Evolutionary conservation across 148 eudicot species (phyloP).

Genomic region (Vaccinium vitisidaea): DNA sequence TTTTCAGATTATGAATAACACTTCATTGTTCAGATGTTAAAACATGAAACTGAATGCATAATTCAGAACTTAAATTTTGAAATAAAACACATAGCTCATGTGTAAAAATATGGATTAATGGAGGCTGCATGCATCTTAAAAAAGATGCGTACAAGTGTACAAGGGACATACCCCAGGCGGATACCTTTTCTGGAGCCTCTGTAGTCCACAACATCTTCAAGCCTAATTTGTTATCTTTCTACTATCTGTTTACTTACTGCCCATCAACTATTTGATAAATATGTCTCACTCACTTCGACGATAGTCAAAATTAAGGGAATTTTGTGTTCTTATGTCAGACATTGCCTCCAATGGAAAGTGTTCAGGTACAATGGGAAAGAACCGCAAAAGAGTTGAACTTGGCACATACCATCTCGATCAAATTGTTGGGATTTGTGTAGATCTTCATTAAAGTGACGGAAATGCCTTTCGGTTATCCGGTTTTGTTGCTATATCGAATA

Average conservation of each 20-base stretch:
- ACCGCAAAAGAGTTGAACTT: not conserved
- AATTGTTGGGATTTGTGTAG: not conserved
- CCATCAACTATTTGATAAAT: slow-evolving; percentile 29
- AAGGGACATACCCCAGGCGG: too few relatives aligned
- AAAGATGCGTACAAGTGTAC: too few relatives aligned
- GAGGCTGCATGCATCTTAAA: too few relatives aligned
- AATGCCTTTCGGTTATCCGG: not conserved
- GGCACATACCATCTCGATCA: not conserved
- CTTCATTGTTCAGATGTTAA: too few relatives aligned
- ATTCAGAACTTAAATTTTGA: too few relatives aligned
- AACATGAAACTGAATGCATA: too few relatives aligned
- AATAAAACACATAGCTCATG: too few relatives aligned
- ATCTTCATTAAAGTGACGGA: not conserved
- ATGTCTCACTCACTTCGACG: slow-evolving; percentile 15
- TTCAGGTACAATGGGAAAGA: not conserved
- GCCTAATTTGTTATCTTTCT: slow-evolving; percentile 54
- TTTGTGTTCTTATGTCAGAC: slow-evolving; percentile 17
- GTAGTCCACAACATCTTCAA: slow-evolving; percentile 80
- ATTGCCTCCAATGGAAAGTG: slow-evolving; percentile 35
- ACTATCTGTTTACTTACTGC: not conserved
- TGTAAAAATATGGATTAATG: too few relatives aligned
- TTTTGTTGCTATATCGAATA: too few relatives aligned
- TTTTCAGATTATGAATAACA: too few relatives aligned
- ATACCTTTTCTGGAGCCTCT: slow-evolving; percentile 61
- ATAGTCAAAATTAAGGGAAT: too few relatives aligned